Conservation (phyloP, 2,329 filamentous ascomycete genomes). For the Fusarium subglutinans region DNA sequence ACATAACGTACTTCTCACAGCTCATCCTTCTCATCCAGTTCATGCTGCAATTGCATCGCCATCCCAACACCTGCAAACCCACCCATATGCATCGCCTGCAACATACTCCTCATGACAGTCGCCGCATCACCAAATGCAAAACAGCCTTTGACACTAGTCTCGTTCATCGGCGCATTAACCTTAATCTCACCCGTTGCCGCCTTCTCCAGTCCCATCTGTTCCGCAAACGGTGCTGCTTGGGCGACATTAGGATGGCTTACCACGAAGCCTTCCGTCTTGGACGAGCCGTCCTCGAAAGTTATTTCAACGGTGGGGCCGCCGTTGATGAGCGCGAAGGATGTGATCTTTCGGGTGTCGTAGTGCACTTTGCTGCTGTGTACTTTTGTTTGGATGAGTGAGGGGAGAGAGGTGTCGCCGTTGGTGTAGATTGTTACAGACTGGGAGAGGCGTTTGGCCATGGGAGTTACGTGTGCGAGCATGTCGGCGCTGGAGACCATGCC, state of each 20-base stretch:
- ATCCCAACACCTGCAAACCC: conserved; percentile 42
- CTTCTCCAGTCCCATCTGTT: conserved; percentile 56
- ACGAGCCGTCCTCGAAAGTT: conserved; percentile 52
- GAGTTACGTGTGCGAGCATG: conserved; percentile 51
- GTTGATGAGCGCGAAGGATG: conserved; percentile 42
- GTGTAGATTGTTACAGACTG: conserved; percentile 61
- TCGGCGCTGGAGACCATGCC: conserved; percentile 45
- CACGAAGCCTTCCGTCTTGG: conserved; percentile 52
- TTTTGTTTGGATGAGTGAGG: conserved; percentile 38
- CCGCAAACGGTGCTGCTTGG: conserved; percentile 53
- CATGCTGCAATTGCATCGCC: conserved; percentile 39
- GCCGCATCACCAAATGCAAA: conserved; percentile 64
- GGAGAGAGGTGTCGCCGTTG: conserved; percentile 52
- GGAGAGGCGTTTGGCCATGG: conserved; percentile 56
- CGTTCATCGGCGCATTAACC: conserved; percentile 54
- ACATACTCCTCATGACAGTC: conserved; percentile 43
- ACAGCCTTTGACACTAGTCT: conserved; percentile 60
- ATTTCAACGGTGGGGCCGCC: conserved; percentile 46
- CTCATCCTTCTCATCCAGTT: conserved; percentile 43
- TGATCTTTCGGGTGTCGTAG: conserved; percentile 50
- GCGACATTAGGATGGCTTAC: conserved; percentile 50
- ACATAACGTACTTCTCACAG: conserved; percentile 14
- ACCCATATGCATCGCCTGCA: conserved; percentile 44
- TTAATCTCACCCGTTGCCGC: conserved; percentile 55
- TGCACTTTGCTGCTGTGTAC: conserved; percentile 48